phyloP scores from a whole-genome alignment of 306 rosid species.

The Inga oerstediana region DNA sequence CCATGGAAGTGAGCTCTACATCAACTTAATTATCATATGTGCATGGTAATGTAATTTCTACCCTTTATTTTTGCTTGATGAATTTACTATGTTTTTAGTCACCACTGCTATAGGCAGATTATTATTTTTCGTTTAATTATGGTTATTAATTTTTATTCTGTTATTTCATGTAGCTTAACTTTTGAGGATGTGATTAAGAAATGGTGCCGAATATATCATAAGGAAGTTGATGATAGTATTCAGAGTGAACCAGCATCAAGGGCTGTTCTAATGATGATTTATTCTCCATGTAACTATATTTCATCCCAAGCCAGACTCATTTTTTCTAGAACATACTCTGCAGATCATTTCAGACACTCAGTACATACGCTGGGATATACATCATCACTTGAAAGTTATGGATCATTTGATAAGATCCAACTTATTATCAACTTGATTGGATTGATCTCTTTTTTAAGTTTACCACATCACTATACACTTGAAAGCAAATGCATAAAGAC shows the following conservation, averaged over 20 bases:
- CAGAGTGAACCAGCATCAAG: conserved; percentile 66
- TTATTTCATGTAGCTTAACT: not conserved
- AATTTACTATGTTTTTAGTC: conserved; percentile 6
- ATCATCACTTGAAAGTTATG: conserved; percentile 51
- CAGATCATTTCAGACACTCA: conserved; percentile 37
- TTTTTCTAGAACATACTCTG: conserved; percentile 36
- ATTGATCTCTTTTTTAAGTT: conserved; percentile 58
- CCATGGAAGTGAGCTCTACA: conserved; percentile 43
- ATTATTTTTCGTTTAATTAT: not conserved
- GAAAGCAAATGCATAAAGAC: conserved; percentile 50
- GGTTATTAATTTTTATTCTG: conserved; percentile 9
- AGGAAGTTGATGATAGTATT: conserved; percentile 47
- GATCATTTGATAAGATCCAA: conserved; percentile 52
- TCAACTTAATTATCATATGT: conserved; percentile 61
- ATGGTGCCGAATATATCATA: not conserved
- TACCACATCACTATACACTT: conserved; percentile 49
- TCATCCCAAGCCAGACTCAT: conserved; percentile 57
- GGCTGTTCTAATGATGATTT: conserved; percentile 83
- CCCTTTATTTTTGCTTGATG: conserved; percentile 24
- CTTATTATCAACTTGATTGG: conserved; percentile 56
- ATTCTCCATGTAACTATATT: conserved; percentile 78
- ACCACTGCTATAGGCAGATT: conserved; percentile 16
- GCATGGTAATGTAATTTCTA: conserved; percentile 66
- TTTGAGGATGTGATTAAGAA: not conserved
- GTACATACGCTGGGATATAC: conserved; percentile 48